Conservation (phyloP, 352 stramenopile species). For the Phytopythium mirpurense region DNA sequence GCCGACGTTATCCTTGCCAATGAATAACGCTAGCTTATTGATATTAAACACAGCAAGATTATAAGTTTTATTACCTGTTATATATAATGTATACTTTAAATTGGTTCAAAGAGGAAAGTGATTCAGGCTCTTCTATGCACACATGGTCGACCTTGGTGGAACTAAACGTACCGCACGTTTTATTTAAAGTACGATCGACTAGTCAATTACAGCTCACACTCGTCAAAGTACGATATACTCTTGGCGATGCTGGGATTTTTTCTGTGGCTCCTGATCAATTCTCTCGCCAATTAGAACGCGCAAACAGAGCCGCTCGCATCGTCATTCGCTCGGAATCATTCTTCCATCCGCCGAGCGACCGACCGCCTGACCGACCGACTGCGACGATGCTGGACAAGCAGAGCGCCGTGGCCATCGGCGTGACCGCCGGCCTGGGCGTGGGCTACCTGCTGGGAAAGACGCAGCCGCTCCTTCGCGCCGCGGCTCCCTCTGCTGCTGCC, state of each 20-base stretch:
- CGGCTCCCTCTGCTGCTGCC: not conserved
- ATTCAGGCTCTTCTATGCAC: too few species aligned
- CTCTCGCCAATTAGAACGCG: not conserved
- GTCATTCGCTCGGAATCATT: not conserved
- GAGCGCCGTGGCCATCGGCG: conserved; percentile 47
- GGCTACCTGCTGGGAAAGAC: conserved; percentile 61
- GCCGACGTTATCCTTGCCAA: too few species aligned
- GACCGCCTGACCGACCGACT: not conserved
- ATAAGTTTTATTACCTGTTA: too few species aligned
- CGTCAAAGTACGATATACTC: not conserved
- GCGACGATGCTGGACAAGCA: conserved; percentile 58
- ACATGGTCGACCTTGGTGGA: too few species aligned
- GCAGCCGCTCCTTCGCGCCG: conserved; percentile 18
- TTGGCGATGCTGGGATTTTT: not conserved
- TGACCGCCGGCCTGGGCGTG: conserved; percentile 58
- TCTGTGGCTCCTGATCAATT: not conserved
- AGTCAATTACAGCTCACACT: not conserved
- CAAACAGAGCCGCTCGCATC: not conserved
- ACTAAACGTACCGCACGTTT: too few species aligned
- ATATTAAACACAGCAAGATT: too few species aligned
- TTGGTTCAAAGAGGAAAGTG: too few species aligned
- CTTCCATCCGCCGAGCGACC: not conserved
- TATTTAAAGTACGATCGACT: not conserved
- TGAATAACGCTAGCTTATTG: too few species aligned
- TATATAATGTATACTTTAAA: too few species aligned